Evolutionary conservation across 306 rosid genomes (phyloP), one percentile per base, ranked within the genome.

Genomic region (Dryas drummondii): DNA sequence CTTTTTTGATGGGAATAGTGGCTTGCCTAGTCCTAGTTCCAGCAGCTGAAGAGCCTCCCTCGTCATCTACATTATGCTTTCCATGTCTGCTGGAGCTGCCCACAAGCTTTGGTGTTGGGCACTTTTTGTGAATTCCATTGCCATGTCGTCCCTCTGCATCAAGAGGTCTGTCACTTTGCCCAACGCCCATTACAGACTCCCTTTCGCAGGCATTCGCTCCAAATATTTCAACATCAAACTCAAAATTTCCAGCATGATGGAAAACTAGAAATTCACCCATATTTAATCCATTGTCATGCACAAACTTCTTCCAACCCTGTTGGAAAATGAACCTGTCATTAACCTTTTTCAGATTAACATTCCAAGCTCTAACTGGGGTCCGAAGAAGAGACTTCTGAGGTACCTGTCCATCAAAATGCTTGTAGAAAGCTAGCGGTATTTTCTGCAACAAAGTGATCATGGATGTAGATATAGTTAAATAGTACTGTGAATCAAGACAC

Each of bases 241-340:
- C 12, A 7, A 45, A 67, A 1, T 58, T 68, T 8, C 57, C 58
- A 9, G 62, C 26, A 5, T 67, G 59, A 49, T 15, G 47, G 15
- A 79, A 79, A 22, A n/a, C 16, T 1, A 79, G 11, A 0, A 79
- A 74, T 41, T 74, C 26, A 19, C 66, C 48, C 2, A 9, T 6
- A 61, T 6, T 37, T 9, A 79, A 6, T 11, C 11, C 64, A 51
- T 15, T 32, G 10, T 45, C 37, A 16, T 58, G 65, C 14, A 41
- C 32, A 57, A 79, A 79, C 4, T 74, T n/a, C 26, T n/a, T 51
- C 83, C 83, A 79, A 10, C 70, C 81, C 17, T 50, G 69, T 6
- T 8, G 46, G 27, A 69, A 27, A 15, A 27, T 13, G 48, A 51
- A 69, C 16, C 4, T 15, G 4, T 10, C 9, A 9, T 69, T 5